Base-by-base conservation (phyloP, 2,329 filamentous ascomycete genomes). In the Immersiporthe knoxdaviesiana region DNA sequence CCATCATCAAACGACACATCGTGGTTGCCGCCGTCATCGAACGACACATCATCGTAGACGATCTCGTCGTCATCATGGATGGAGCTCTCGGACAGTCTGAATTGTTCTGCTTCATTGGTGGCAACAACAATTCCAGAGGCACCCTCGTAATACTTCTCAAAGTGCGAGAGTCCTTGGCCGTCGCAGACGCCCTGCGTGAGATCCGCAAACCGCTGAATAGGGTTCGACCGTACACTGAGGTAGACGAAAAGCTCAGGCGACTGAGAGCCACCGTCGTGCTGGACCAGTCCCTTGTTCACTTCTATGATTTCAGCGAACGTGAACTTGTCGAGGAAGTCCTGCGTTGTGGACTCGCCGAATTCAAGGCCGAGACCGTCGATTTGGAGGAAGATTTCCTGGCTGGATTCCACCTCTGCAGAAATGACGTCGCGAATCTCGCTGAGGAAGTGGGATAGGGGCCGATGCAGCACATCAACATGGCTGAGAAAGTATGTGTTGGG, bases 331-430 rank as follows among this genome's bases (percentile, higher is more conserved):
- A 72, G 66, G 32, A 72, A 72, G 6, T 65, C 68, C 10, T 41
- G 54, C 35, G 70, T 67, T 44, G 70, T 72, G 30, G 70, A 60
- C 54, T 87, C 84, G 27, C 83, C 78, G 75, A 86, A 85, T 74
- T 87, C 84, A 41, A 87, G 78, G 11, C 83, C 84, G 54, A 87
- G 80, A 69, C 85, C 82, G 37, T 86, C 83, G 61, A 87, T 77
- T 69, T 84, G 83, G 54, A 86, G 79, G n/a, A 83, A 79, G 56
- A 87, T 76, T 68, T 87, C 84, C 65, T 87, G 84, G 24, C 81
- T 78, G 3, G 77, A 68, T 6, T 77, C 75, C 2, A 87, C 75
- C 65, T 86, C 85, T 52, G 81, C 78, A 24, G 77, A 75, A 18
- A 87, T 78, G 71, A 85, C 83, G 8, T 76, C 75, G 39, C 84